Evolutionary conservation across 768 basidiomycete genomes (phyloP), one percentile per base, ranked within the genome.

Genomic region (Mycena indigotica): DNA sequence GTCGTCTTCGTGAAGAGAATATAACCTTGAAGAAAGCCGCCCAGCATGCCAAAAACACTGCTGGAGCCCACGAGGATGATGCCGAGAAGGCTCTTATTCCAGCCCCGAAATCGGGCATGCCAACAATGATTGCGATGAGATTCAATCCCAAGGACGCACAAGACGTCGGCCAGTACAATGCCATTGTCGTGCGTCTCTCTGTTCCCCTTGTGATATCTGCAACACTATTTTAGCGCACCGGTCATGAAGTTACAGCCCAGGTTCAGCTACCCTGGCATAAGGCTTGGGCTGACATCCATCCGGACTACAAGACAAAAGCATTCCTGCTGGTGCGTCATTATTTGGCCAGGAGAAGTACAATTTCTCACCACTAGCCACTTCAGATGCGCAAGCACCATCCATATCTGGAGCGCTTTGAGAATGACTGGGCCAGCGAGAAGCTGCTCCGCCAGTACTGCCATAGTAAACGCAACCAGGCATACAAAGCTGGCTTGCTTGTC

Each of bases 401-500:
- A 24, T 45, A 45, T 21, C 23, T 45, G 23, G n/a, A 6, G 10
- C 44, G 44, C 6, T n/a, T 45, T 12, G 44, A 25, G 8, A 65
- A 67, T 45, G 66, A 70, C 35, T 70, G 65, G 67, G 69, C 69
- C 2, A 68, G 66, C 3, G 60, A 70, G 28, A 64, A 58, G 10
- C 49, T 70, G 5, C 56, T 56, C 0, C 52, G 53, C n/a, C 69
- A 69, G 38, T 67, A 54, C 32, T 61, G 66, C 28, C 56, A 59
- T 21, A 67, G 68, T 26, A 60, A 60, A n/a, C 50, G 58, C 15
- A 46, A 45, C 30, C 45, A 53, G 23, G 50, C 48, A 10, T 65
- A 64, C 50, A 30, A 49, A 29, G 28, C 65, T 12, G 61, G 62
- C 1, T 50, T n/a, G n/a, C 54, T 70, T 21, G 52, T 61, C 2